Conservation (phyloP, 2,329 filamentous ascomycete genomes). For the Paecilomyces formosus region DNA sequence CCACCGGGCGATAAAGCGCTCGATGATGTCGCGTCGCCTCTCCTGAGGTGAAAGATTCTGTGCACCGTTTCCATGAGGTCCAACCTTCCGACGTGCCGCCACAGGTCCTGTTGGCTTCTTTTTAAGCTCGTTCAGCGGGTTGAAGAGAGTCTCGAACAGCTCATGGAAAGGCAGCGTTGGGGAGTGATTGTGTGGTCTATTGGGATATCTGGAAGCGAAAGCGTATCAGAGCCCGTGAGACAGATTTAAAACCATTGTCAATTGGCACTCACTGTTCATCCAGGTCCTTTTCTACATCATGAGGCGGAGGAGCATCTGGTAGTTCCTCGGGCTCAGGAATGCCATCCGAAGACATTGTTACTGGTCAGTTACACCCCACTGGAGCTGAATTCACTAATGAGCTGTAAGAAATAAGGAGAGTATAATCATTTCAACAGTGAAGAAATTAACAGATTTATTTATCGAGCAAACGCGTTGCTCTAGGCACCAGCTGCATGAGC, state of each 20-base stretch:
- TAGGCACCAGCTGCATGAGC: neutral
- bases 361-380: neutral
- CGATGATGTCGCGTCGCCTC: constrained; percentile 70
- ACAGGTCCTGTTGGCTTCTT: constrained; percentile 57
- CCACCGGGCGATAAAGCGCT: constrained; percentile 81
- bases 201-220: constrained; percentile 51
- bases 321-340: constrained; percentile 1
- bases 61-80: constrained; percentile 45
- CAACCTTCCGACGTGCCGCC: constrained; percentile 50
- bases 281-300: constrained; percentile 37
- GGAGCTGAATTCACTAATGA: neutral
- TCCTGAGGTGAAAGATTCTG: constrained; percentile 63
- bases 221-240: neutral
- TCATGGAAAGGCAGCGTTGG: constrained; percentile 77
- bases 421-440: neutral
- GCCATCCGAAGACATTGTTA: neutral
- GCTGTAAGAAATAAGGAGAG: neutral
- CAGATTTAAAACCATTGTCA: neutral
- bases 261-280: constrained; percentile 39
- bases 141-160: constrained; percentile 70
- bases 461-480: neutral
- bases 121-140: constrained; percentile 70
- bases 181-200: constrained; percentile 71
- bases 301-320: constrained; percentile 2
- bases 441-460: neutral